Evolutionary conservation across 2,329 filamentous ascomycete genomes (phyloP), one percentile per base, ranked within the genome.

Genomic region (Ophiostoma perfectum): DNA sequence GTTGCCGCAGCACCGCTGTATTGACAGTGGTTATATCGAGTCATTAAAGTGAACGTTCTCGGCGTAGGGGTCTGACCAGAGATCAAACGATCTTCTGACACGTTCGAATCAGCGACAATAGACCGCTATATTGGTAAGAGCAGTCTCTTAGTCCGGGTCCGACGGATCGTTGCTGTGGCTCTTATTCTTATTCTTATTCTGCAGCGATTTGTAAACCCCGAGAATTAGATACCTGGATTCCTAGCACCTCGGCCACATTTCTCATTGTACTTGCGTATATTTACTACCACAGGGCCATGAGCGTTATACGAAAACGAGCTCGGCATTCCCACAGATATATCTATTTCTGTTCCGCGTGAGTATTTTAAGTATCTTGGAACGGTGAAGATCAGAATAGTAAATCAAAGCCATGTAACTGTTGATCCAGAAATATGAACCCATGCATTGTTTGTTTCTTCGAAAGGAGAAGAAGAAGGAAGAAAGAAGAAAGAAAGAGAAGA

Each of bases 111-210:
- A 55, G 11, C 49, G 49, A 55, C n/a, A 55, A 55, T 55, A 27
- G 12, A 7, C n/a, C 49, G 27, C 27, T 2, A 27, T 27, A 27
- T 55, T 55, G 49, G 49, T 55, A 55, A 27, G 7, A 52, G 49
- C 8, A 18, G 3, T 45, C 49, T 47, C 16, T 36, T 55, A 14
- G 49, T 9, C 11, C 27, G 55, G 16, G 27, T 60, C 11, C 27
- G 55, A 14, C 27, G 55, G 27, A 60, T 11, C 14, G 16, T 18
- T 38, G 9, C 8, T 14, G 27, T 44, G 11, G 42, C 12, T 60
- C 55, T 60, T 60, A 60, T 60, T 60, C 55, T 60, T 60, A 60
- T 60, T 60, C 55, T 60, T 60, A 60, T 60, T 60, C 55, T 60
- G 7, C 11, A 55, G 49, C 49, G 47, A 52, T 55, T 55, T 27